Conservation (phyloP, 2,329 filamentous ascomycete genomes). For the Colletotrichum musicola region DNA sequence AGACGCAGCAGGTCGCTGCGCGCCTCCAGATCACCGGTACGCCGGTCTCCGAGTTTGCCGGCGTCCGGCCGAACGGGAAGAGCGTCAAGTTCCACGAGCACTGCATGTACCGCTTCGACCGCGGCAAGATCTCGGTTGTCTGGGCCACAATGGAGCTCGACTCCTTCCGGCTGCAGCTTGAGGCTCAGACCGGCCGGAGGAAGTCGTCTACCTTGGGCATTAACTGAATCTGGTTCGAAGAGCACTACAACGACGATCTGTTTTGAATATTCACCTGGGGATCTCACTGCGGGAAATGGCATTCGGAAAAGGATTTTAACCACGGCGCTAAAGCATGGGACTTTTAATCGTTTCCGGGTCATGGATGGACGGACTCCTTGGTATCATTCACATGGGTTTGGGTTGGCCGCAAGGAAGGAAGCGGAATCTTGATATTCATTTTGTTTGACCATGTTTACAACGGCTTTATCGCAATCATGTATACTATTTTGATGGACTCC, state of each 20-base stretch:
- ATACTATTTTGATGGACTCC: no score
- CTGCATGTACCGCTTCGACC: constrained; percentile 50
- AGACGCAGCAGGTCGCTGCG: constrained; percentile 47
- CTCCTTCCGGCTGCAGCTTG: constrained; percentile 41
- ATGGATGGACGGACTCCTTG: background rate
- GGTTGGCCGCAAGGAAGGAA: no score
- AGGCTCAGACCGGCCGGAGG: constrained; percentile 13
- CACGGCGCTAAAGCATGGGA: background rate
- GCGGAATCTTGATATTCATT: no score
- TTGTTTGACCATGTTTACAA: no score
- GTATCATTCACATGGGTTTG: background rate
- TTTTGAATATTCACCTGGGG: background rate
- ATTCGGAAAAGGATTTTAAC: background rate
- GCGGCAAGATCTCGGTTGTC: constrained; percentile 49
- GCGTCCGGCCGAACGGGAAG: constrained; percentile 46
- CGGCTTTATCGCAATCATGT: no score
- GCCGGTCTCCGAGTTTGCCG: constrained; percentile 45
- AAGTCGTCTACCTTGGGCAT: constrained; percentile 34
- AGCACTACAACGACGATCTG: no score
- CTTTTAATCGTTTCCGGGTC: background rate
- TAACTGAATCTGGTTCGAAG: background rate
- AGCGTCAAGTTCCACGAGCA: constrained; percentile 48
- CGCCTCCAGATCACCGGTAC: constrained; percentile 48
- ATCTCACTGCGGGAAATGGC: background rate
- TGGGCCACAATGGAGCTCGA: constrained; percentile 50